Conservation (phyloP, 2,329 filamentous ascomycete genomes). For the Epichloe hybrida region DNA sequence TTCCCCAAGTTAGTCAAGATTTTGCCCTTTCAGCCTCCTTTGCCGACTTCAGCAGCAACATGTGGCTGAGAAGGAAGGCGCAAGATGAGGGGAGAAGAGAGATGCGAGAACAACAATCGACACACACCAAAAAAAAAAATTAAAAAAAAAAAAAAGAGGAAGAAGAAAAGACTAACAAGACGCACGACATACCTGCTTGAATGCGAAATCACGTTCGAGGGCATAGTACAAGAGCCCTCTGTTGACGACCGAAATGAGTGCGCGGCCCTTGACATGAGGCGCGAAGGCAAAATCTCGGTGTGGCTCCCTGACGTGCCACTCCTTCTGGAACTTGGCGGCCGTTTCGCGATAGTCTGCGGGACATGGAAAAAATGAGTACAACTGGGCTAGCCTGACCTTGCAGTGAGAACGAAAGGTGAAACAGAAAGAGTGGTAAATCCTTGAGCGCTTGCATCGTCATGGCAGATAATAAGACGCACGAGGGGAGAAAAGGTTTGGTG, state of each 20-base stretch:
- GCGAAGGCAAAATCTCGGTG: constrained; percentile 51
- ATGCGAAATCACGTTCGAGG: constrained; percentile 41
- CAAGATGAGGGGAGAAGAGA: neutral
- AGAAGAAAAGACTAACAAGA: constrained; percentile 7
- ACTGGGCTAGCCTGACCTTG: neutral
- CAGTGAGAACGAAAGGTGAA: neutral
- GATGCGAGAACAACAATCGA: neutral
- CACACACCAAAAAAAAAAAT: constrained; percentile 5
- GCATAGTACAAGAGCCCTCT: constrained; percentile 49
- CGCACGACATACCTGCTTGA: constrained; percentile 29
- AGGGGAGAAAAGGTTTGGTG: constrained; percentile 6
- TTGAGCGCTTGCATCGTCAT: neutral
- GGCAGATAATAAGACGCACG: neutral
- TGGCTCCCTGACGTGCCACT: constrained; percentile 51
- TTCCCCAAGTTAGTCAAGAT: constrained; percentile 2
- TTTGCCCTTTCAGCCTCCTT: neutral
- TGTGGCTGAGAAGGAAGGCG: neutral
- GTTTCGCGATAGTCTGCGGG: constrained; percentile 51
- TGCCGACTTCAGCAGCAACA: neutral
- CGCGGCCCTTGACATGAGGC: constrained; percentile 50
- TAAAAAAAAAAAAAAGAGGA: constrained; percentile 6
- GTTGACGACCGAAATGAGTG: constrained; percentile 49
- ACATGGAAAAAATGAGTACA: constrained; percentile 1
- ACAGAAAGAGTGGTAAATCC: neutral
- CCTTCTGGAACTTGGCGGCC: constrained; percentile 53